Conservation (phyloP, 768 basidiomycete genomes). For the Leccinellum rugosiceps region DNA sequence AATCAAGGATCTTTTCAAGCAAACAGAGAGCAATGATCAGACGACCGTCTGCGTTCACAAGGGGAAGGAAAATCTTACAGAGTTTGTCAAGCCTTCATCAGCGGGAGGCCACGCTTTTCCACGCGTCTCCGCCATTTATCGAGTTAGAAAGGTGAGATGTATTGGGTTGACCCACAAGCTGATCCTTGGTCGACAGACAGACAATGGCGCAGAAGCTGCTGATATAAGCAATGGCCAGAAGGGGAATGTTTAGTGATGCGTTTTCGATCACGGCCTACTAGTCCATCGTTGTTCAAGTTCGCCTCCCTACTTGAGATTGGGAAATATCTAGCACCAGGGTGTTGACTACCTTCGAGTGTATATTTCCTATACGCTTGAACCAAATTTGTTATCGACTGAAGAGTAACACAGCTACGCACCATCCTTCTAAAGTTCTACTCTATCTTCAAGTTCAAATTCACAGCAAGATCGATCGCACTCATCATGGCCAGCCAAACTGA, state of each 20-base stretch:
- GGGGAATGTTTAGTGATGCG: conserved; percentile 1
- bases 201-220: background rate
- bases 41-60: background rate
- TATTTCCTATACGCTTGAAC: too few relatives aligned
- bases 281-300: too few relatives aligned
- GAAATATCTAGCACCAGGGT: too few relatives aligned
- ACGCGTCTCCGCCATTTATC: conserved; percentile 59
- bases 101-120: conserved; percentile 90
- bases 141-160: conserved; percentile 1
- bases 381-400: background rate
- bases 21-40: background rate
- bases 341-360: too few relatives aligned
- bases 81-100: conserved; percentile 83
- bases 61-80: conserved; percentile 45
- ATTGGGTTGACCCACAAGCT: conserved; percentile 65
- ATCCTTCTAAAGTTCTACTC: too few relatives aligned
- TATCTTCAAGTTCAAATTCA: too few relatives aligned
- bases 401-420: background rate
- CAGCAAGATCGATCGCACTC: background rate
- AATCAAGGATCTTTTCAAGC: conserved; percentile 76
- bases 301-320: too few relatives aligned
- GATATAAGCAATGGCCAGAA: conserved; percentile 14
- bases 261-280: background rate
- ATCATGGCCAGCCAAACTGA: conserved; percentile 6
- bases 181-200: conserved; percentile 75